Evolutionary conservation across 140 eudicot species (phyloP), one percentile per base, ranked within the genome.

Genomic region (Flaveria floridana): DNA sequence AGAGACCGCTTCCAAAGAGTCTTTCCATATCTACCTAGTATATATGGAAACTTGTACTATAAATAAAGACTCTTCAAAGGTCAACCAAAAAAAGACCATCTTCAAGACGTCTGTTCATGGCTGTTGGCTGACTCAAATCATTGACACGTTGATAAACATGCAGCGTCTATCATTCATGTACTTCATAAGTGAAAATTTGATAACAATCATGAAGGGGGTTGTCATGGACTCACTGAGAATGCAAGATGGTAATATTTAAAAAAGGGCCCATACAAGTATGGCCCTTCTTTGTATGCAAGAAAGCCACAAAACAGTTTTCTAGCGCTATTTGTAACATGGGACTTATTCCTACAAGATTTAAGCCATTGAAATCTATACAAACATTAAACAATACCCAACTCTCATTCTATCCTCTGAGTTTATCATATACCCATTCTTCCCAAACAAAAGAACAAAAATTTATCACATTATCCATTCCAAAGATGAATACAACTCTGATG

Each of bases 51-150:
- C 39, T 25, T 50, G 26, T 28, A 50, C 23, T 26, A 28, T n/a
- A 26, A 41, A 25, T 68, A 21, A 64, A 42, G 58, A n/a, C 44
- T 47, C 19, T 7, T 74, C 37, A n/a, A 9, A 62, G 6, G 16
- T 46, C 48, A 61, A 47, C 71, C 78, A 76, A 51, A 23, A 65
- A 63, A 30, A 34, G 41, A 6, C 61, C 50, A 5, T 51, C 53
- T 34, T 75, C 79, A 50, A 75, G 39, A 75, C 8, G 62, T 47
- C 25, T 23, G 8, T 64, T 48, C 39, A 74, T 25, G 37, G 72
- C 72, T 18, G 64, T 26, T 63, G 53, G 52, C 52, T 4, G 55
- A 64, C 72, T 18, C 72, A 18, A 46, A 28, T 28, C 76, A 72
- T 44, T 44, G 48, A 71, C 64, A 28, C 12, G 16, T 26, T 64